A percentile compares a stretch with the other conserved stretches of the same genome.
Conservation (phyloP, 257 asterid genomes). For the Salvia miltiorrhiza region DNA sequence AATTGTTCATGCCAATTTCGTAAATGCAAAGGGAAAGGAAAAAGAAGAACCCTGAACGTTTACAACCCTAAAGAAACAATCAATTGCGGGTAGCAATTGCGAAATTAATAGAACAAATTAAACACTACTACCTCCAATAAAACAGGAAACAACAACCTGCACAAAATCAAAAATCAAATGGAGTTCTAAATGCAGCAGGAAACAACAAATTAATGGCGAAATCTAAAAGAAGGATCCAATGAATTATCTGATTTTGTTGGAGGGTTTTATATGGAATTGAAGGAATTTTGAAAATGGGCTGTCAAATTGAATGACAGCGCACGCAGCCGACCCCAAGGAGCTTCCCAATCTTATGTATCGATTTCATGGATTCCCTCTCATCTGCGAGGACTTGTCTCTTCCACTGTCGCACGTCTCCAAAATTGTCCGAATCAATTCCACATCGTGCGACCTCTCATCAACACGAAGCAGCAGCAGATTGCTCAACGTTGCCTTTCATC, state of each 20-base stretch:
- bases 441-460: constrained; percentile 26
- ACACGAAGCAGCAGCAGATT: constrained; percentile 44
- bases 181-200: background rate
- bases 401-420: constrained; percentile 52
- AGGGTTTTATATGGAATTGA: background rate
- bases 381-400: constrained; percentile 35
- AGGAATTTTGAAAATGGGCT: constrained; percentile 22
- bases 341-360: constrained; percentile 41
- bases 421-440: constrained; percentile 49
- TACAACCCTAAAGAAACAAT: background rate
- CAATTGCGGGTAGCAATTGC: background rate
- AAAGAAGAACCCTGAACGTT: background rate
- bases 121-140: constrained; percentile 21
- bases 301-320: constrained; percentile 42
- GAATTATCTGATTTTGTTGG: constrained; percentile 28
- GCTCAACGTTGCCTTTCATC: constrained; percentile 44
- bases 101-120: background rate
- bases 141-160: constrained; percentile 34
- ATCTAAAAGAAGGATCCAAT: background rate
- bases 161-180: constrained; percentile 9
- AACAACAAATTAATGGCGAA: constrained; percentile 1
- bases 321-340: constrained; percentile 33
- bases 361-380: constrained; percentile 27
- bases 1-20: constrained; percentile 1
- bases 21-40: background rate